phyloP scores from a whole-genome alignment of 2,329 filamentous ascomycete genomes.

The Periconia digitata region DNA sequence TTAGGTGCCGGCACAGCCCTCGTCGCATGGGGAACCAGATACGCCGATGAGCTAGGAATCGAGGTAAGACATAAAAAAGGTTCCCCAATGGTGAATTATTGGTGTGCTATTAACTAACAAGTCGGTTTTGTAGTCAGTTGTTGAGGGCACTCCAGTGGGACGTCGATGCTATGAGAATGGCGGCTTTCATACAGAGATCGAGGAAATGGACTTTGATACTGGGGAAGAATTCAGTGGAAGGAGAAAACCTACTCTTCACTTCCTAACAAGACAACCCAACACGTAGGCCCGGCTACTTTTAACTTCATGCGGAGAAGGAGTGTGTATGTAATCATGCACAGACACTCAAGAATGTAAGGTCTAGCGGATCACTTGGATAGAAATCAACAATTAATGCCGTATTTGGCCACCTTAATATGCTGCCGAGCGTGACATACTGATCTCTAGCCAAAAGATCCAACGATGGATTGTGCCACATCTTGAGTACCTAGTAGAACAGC shows the following conservation, averaged over 20 bases:
- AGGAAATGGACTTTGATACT: slow-evolving; percentile 14
- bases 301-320: too few relatives aligned
- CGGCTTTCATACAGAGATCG: slow-evolving; percentile 13
- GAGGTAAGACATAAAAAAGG: slow-evolving; percentile 11
- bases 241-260: slow-evolving; percentile 11
- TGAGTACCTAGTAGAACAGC: too few relatives aligned
- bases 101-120: too few relatives aligned
- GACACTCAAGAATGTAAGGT: too few relatives aligned
- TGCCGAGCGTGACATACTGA: too few relatives aligned
- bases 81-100: too few relatives aligned
- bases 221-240: slow-evolving; percentile 11
- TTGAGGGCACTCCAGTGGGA: slow-evolving; percentile 14
- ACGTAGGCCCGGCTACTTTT: background rate
- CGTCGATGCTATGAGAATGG: slow-evolving; percentile 12
- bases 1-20: slow-evolving; percentile 16
- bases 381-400: too few relatives aligned
- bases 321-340: too few relatives aligned
- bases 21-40: slow-evolving; percentile 15
- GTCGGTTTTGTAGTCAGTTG: slow-evolving; percentile 7
- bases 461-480: too few relatives aligned
- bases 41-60: slow-evolving; percentile 14
- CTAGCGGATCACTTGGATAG: too few relatives aligned
- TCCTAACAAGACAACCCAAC: slow-evolving; percentile 7
- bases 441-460: too few relatives aligned
- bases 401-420: too few relatives aligned